phyloP scores from a whole-genome alignment of 352 stramenopile species.

The Globisporangium nagaii region DNA sequence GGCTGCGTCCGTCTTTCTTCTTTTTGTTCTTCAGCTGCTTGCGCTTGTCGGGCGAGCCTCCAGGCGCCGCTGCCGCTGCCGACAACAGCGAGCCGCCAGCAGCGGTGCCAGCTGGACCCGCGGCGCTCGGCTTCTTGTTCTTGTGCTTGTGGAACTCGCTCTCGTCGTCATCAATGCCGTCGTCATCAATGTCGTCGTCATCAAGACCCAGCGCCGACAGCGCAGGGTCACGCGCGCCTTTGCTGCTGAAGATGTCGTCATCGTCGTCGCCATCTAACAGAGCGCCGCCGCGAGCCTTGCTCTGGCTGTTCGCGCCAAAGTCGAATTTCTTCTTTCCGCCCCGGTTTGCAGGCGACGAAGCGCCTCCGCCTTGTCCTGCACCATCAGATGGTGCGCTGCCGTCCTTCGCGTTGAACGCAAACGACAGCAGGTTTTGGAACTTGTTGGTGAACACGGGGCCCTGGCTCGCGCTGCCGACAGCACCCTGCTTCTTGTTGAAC shows the following conservation, averaged over 20 bases:
- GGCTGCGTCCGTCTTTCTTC: slow-evolving; percentile 64
- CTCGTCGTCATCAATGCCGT: slow-evolving; percentile 20
- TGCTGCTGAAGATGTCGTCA: slow-evolving; percentile 17
- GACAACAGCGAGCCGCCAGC: slow-evolving; percentile 26
- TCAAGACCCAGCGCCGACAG: slow-evolving; percentile 49
- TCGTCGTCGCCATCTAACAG: slow-evolving; percentile 10
- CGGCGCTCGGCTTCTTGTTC: slow-evolving; percentile 19
- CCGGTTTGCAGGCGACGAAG: background rate
- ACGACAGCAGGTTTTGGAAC: slow-evolving; percentile 79
- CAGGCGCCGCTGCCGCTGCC: slow-evolving; percentile 11
- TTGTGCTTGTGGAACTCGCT: slow-evolving; percentile 29
- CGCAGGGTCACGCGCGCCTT: slow-evolving; percentile 25
- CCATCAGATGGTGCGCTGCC: background rate
- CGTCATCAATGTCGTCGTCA: slow-evolving; percentile 10
- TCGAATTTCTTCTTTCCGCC: slow-evolving; percentile 19
- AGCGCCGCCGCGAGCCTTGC: background rate
- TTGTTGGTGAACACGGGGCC: slow-evolving; percentile 71
- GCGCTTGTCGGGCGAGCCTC: slow-evolving; percentile 22
- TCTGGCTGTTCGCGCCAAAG: slow-evolving; percentile 1
- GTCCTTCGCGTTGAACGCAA: slow-evolving; percentile 44
- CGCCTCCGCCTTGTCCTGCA: background rate
- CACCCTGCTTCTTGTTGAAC: slow-evolving; percentile 19
- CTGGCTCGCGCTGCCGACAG: slow-evolving; percentile 11
- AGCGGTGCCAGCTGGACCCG: background rate
- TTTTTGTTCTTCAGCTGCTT: slow-evolving; percentile 69